These are phyloP conservation scores for Phyllosticta citriasiana DNA, from an alignment of 2,329 filamentous ascomycete genomes.

Conservation along the genomic window DNA sequence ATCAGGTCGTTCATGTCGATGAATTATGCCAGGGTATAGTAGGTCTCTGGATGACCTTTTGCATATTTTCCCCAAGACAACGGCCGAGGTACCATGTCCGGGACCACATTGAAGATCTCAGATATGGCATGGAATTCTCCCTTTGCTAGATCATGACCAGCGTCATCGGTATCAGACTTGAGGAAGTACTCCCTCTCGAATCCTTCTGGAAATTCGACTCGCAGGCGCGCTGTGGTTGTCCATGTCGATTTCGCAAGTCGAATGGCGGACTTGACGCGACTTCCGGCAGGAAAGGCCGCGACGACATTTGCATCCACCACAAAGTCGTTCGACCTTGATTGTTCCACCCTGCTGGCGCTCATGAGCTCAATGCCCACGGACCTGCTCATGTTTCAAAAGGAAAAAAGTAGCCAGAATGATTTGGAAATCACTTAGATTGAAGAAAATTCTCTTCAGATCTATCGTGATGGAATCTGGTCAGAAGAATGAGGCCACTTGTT, in stretches of 20 bases:
- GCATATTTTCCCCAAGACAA: background rate
- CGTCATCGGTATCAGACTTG: background rate
- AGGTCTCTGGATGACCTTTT: background rate
- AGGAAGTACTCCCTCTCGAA: background rate
- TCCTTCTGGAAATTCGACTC: background rate
- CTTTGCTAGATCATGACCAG: background rate
- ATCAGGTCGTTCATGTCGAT: background rate
- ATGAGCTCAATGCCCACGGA: background rate
- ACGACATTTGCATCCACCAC: background rate
- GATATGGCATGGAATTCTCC: constrained; percentile 6
- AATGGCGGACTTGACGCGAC: background rate
- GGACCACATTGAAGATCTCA: background rate
- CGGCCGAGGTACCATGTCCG: background rate
- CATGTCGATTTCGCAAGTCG: background rate
- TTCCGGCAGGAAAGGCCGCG: background rate
- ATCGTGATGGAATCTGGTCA: too few relatives aligned
- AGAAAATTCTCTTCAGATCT: too few relatives aligned
- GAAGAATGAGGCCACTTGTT: too few relatives aligned
- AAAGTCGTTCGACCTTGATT: background rate
- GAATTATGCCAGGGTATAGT: background rate
- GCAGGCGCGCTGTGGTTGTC: background rate
- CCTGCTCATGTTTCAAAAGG: background rate
- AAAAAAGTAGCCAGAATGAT: too few relatives aligned
- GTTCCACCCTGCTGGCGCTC: background rate
- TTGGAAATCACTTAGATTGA: too few relatives aligned